phyloP scores from a whole-genome alignment of 805 yeast genomes.

The Candida insectalens region DNA sequence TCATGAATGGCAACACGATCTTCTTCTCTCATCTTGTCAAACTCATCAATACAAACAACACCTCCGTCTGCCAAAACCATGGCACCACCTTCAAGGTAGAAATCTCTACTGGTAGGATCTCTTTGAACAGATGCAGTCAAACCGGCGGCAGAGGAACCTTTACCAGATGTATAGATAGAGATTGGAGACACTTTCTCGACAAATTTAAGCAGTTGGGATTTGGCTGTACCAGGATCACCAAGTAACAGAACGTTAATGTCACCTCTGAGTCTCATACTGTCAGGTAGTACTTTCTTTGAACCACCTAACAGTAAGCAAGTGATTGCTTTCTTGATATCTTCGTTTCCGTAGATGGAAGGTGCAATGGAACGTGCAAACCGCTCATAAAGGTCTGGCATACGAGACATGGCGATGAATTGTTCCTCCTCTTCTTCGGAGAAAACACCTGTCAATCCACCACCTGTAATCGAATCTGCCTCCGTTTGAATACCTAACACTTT shows the following conservation, averaged over 20 bases:
- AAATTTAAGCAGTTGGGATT: conserved; percentile 89
- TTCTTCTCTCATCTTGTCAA: conserved; percentile 98
- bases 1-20: conserved; percentile 98
- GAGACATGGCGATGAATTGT: conserved; percentile 69
- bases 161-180: conserved; percentile 94
- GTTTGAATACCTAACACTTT: conserved; percentile 80
- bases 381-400: conserved; percentile 79
- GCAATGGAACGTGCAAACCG: conserved; percentile 85
- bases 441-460: conserved; percentile 30
- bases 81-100: conserved; percentile 97
- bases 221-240: conserved; percentile 99
- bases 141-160: conserved; percentile 99
- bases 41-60: conserved; percentile 97
- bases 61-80: conserved; percentile 99
- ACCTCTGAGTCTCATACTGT: conserved; percentile 94
- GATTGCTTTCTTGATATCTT: conserved; percentile 87
- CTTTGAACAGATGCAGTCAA: conserved; percentile 96
- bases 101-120: conserved; percentile 80
- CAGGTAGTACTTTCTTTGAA: conserved; percentile 83
- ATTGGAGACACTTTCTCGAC: conserved; percentile 94
- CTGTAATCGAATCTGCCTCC: conserved; percentile 44
- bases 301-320: conserved; percentile 93
- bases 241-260: conserved; percentile 87
- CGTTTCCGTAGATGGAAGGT: conserved; percentile 92
- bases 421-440: conserved; percentile 94